Evolutionary conservation across 164 flowering plant species (phyloP), one percentile per base, ranked within the genome.

Genomic region (Chimonanthus praecox): DNA sequence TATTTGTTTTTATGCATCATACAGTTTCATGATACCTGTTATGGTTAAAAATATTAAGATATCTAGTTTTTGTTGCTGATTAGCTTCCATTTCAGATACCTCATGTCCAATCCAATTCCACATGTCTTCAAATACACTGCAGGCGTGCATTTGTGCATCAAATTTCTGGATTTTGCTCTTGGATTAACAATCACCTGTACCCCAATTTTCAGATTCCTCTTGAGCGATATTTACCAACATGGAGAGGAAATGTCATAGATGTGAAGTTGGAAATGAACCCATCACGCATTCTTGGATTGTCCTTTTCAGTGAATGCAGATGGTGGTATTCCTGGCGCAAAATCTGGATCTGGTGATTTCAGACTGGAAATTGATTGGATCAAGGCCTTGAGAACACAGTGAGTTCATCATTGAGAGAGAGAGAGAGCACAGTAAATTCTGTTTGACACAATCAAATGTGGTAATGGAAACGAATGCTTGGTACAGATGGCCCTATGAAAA

Each of bases 161-260:
- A 47, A 11, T 66, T 66, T 66, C 47, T 44, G 15, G 45, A 7
- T 66, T 44, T 46, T 10, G n/a, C 15, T 44, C 44, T 51, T 10
- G 15, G 45, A 11, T 68, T 61, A 62, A 62, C 15, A 49, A 7
- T 71, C 5, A 43, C 49, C 49, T 5, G 0, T 70, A 47, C 65
- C 48, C 5, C 50, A 69, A 49, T 64, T 54, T 77, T 76, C 90
- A 93, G 99, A 90, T 93, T 70, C 98, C 99, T 68, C 88, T 91
- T 58, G 90, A 85, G 46, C 89, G 81, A 50, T 92, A 90, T 80
- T 73, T 95, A 66, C 98, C 98, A 45, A 93, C 95, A 67, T 92
- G 97, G 97, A 86, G 92, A 82, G 99, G 99, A 47, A 90, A 87
- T 58, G 90, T 95, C 5, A 93, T 93, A 71, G 99, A 95, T 76